Evolutionary conservation across 305 asterid species (phyloP), one percentile per base, ranked within the genome.

Genomic region (Plantago coronopus): DNA sequence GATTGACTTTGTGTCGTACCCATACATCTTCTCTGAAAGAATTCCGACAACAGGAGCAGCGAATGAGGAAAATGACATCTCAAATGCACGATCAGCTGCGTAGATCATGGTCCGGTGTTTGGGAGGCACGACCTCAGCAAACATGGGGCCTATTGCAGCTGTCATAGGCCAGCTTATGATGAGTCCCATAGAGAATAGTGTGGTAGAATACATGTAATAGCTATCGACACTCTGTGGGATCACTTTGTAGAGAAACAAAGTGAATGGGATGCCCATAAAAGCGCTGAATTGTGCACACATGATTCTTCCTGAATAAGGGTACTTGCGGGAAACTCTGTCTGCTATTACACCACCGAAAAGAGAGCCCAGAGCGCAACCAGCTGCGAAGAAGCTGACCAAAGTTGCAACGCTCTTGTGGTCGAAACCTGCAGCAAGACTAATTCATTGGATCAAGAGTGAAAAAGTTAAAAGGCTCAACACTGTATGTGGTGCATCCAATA

Each of bases 231-330:
- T 72, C 22, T 79, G 97, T 1, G 95, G 95, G 37, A 88, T 84
- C 8, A 74, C 78, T 57, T 70, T 71, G 25, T 88, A 87, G 54
- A 91, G 95, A 82, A 86, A 74, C 67, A 86, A 68, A 4, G 96
- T 69, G 82, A 88, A 88, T 0, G 98, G 98, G 61, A 91, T 91
- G 69, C 98, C 98, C 95, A 83, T 91, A 55, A 78, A 84, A 20
- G 96, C 62, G 53, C 95, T 81, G 79, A 91, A 91, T 61, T 91
- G 98, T 4, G 96, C 98, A 57, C 98, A 91, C 91, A 86, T 84
- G 27, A 91, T 73, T 37, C 98, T 76, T 1, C 98, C 98, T 0
- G 91, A 65, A 53, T 81, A 58, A 59, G 95, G 98, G 81, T 91
- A 88, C 58, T 74, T 74, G 10, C 50, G 82, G n/a, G 95, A 81